Evolutionary conservation across 768 basidiomycete species (phyloP).

Genomic region (Termitomyces bulborhizus): DNA sequence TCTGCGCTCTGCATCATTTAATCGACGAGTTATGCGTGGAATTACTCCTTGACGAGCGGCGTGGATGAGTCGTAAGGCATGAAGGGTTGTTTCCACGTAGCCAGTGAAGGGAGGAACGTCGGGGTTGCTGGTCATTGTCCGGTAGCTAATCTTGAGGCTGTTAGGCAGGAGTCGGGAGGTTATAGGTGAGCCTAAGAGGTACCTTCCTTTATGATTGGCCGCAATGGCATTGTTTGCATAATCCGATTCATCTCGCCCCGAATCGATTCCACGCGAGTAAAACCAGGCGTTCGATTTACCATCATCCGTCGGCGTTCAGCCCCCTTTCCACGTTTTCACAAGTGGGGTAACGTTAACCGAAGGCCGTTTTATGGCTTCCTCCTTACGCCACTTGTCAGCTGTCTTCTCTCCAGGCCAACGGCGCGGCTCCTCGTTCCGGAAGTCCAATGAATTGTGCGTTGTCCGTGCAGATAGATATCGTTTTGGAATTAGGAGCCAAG

Average conservation of each 20-base stretch:
- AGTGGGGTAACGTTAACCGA: constrained; percentile 35
- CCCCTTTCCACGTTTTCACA: constrained; percentile 25
- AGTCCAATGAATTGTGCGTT: not conserved
- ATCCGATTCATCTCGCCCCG: constrained; percentile 31
- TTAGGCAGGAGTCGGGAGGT: constrained; percentile 43
- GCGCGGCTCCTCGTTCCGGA: constrained; percentile 17
- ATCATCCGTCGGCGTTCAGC: constrained; percentile 32
- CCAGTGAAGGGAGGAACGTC: constrained; percentile 68
- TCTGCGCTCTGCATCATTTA: constrained; percentile 75
- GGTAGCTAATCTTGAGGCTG: constrained; percentile 48
- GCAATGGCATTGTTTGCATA: constrained; percentile 28
- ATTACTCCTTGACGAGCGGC: constrained; percentile 76
- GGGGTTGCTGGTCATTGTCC: constrained; percentile 44
- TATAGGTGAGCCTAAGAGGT: constrained; percentile 34
- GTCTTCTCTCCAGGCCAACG: constrained; percentile 23
- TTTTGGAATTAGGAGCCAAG: constrained; percentile 12
- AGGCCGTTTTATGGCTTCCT: constrained; percentile 34
- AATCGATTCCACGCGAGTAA: constrained; percentile 29
- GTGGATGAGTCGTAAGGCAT: constrained; percentile 79
- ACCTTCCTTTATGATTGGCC: constrained; percentile 38
- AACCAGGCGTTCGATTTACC: constrained; percentile 27
- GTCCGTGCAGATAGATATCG: constrained; percentile 5
- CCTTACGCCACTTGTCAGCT: constrained; percentile 38
- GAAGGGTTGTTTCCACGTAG: constrained; percentile 75
- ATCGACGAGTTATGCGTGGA: constrained; percentile 74